Conservation (phyloP, 306 rosid species). For the Prunus kanzakura region DNA sequence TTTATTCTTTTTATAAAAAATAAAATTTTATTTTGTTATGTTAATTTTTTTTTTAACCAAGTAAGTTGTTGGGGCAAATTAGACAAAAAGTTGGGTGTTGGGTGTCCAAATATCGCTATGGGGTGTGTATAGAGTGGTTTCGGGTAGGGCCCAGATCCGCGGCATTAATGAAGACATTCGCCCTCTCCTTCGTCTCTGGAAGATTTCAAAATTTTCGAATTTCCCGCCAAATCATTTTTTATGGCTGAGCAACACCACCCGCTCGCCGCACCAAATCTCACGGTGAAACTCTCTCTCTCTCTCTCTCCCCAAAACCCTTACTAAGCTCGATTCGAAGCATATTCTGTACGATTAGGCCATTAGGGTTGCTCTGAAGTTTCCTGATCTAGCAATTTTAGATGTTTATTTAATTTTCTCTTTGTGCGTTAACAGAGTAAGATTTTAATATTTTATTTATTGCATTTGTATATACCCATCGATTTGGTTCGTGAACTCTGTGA, state of each 20-base stretch:
- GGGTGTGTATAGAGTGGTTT: too few relatives aligned
- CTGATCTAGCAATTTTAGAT: background rate
- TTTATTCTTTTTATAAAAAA: too few relatives aligned
- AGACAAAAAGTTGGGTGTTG: too few relatives aligned
- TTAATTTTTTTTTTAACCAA: too few relatives aligned
- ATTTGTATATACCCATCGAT: background rate
- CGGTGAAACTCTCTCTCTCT: constrained; percentile 23
- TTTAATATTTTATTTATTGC: background rate
- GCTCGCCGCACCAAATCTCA: constrained; percentile 19
- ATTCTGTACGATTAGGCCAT: background rate
- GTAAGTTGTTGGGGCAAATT: too few relatives aligned
- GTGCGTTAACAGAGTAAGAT: background rate
- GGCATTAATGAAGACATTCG: background rate
- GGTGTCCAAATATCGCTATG: too few relatives aligned
- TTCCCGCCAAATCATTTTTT: constrained; percentile 36
- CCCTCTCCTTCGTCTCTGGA: background rate
- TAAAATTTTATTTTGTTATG: too few relatives aligned
- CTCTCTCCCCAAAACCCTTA: constrained; percentile 8
- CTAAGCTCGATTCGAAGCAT: background rate
- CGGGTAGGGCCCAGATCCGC: background rate
- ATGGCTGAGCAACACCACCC: constrained; percentile 22
- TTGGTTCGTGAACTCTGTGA: background rate
- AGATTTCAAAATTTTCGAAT: constrained; percentile 9
- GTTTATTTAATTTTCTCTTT: background rate
- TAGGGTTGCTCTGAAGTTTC: background rate